phyloP scores from a whole-genome alignment of 2,329 filamentous ascomycete genomes.

The Teratosphaeria epicoccoides region DNA sequence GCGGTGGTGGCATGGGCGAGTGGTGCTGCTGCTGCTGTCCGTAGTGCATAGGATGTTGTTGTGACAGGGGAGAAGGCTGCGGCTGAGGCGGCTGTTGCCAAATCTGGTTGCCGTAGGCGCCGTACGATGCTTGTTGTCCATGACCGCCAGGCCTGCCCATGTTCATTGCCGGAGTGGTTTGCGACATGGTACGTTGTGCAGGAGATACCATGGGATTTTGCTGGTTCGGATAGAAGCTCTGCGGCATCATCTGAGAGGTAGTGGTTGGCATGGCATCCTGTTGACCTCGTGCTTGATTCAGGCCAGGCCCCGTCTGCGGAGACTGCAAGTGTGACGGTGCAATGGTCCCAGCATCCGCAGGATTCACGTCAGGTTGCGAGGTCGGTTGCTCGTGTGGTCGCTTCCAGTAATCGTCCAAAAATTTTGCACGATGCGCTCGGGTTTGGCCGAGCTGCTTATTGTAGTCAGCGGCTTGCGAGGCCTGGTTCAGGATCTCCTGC shows the following conservation, averaged over 20 bases:
- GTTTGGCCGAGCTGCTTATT: conserved; percentile 76
- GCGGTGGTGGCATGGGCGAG: conserved; percentile 40
- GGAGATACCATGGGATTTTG: conserved; percentile 65
- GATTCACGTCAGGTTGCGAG: conserved; percentile 30
- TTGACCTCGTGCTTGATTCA: conserved; percentile 48
- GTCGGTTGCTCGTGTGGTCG: conserved; percentile 67
- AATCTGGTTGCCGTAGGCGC: conserved; percentile 38
- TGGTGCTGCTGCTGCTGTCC: conserved; percentile 36
- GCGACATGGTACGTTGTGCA: conserved; percentile 54
- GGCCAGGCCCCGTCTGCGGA: conserved; percentile 33
- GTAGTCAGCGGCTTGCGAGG: conserved; percentile 79
- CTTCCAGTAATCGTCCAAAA: conserved; percentile 71
- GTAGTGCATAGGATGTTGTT: conserved; percentile 38
- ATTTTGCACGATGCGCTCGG: conserved; percentile 67
- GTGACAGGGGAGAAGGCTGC: conserved; percentile 38
- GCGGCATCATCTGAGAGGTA: conserved; percentile 43
- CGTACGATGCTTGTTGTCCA: conserved; percentile 36
- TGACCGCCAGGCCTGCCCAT: conserved; percentile 29
- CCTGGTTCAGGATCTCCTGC: conserved; percentile 73
- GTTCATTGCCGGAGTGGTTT: conserved; percentile 50
- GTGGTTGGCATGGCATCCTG: conserved; percentile 48
- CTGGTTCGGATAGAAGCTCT: conserved; percentile 58
- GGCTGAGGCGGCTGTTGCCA: conserved; percentile 36
- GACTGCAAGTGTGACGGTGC: conserved; percentile 37
- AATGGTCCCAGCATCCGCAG: conserved; percentile 29